Percentiles rank a stretch among this genome's conserved stretches.
Conservation (phyloP, 352 stramenopile genomes). For the Pythium phragmitis region DNA sequence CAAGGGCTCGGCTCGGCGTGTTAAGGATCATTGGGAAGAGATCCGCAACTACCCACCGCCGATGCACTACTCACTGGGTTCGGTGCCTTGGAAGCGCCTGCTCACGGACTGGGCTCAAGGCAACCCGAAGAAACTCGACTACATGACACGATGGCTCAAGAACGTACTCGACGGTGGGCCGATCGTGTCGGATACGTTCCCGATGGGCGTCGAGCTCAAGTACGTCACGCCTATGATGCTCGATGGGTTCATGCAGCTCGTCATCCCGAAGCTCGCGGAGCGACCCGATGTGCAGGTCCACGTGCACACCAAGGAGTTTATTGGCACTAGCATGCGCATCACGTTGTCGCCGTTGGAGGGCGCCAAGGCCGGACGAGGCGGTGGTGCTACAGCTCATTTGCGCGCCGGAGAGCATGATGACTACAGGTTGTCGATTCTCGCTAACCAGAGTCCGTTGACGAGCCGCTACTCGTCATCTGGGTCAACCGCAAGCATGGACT, state of each 20-base stretch:
- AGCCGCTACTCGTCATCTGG: slow-evolving; percentile 22
- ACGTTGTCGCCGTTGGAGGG: slow-evolving; percentile 67
- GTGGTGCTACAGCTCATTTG: slow-evolving; percentile 9
- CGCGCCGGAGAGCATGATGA: slow-evolving; percentile 23
- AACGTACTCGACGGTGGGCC: slow-evolving; percentile 84
- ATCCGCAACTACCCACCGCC: slow-evolving; percentile 81
- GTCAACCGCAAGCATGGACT: slow-evolving; percentile 17
- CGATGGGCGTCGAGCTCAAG: slow-evolving; percentile 88
- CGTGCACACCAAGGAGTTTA: slow-evolving; percentile 90
- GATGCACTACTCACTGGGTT: slow-evolving; percentile 84
- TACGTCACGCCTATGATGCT: slow-evolving; percentile 91
- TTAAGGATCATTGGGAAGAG: slow-evolving; percentile 89
- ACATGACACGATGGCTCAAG: slow-evolving; percentile 89
- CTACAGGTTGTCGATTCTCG: slow-evolving; percentile 28
- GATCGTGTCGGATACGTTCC: slow-evolving; percentile 86
- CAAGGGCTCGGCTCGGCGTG: slow-evolving; percentile 74
- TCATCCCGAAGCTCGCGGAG: slow-evolving; percentile 86
- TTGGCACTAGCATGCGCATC: slow-evolving; percentile 89
- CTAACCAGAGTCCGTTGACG: slow-evolving; percentile 24
- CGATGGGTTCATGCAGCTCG: slow-evolving; percentile 88
- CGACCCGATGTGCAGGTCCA: slow-evolving; percentile 83
- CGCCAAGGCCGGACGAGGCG: slow-evolving; percentile 5
- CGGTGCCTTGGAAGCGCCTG: slow-evolving; percentile 83
- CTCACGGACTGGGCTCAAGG: slow-evolving; percentile 86
- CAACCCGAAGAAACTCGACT: slow-evolving; percentile 90